A percentile compares a stretch with the other conserved stretches of the same genome.
Conservation (phyloP, 495 filamentous ascomycete genomes). For the Penicillium tannophilum region DNA sequence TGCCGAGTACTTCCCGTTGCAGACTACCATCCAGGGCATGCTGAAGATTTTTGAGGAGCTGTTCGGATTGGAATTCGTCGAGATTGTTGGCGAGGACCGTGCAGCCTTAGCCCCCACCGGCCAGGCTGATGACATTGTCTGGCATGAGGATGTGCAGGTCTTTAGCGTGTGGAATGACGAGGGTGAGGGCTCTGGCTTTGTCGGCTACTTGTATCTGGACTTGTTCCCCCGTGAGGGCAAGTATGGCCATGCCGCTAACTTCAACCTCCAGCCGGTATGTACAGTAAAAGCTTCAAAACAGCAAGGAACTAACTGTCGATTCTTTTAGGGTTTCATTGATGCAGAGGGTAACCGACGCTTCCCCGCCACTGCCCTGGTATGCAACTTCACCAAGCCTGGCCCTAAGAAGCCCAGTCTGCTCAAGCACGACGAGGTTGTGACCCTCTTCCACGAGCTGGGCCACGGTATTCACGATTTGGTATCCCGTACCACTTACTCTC, state of each 20-base stretch:
- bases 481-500: constrained; percentile 63
- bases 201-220: constrained; percentile 73
- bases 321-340: constrained; percentile 56
- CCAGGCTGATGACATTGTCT: constrained; percentile 66
- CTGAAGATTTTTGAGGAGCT: constrained; percentile 91
- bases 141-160: constrained; percentile 70
- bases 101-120: constrained; percentile 56
- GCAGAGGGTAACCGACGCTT: constrained; percentile 61
- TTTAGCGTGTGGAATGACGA: constrained; percentile 75
- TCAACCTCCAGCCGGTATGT: constrained; percentile 68
- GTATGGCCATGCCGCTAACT: constrained; percentile 75
- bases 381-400: constrained; percentile 71
- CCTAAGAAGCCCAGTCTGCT: constrained; percentile 70
- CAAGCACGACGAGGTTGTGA: constrained; percentile 71
- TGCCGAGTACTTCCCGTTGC: constrained; percentile 91
- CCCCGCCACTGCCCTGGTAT: constrained; percentile 70
- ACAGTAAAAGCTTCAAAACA: background rate
- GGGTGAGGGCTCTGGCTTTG: constrained; percentile 63
- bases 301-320: background rate
- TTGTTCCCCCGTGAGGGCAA: constrained; percentile 68
- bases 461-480: constrained; percentile 78
- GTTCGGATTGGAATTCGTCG: constrained; percentile 88
- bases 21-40: constrained; percentile 85
- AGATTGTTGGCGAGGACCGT: constrained; percentile 66
- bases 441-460: constrained; percentile 74